Base-by-base conservation (phyloP, 495 filamentous ascomycete genomes). In the Aspergillus kassunensis region DNA sequence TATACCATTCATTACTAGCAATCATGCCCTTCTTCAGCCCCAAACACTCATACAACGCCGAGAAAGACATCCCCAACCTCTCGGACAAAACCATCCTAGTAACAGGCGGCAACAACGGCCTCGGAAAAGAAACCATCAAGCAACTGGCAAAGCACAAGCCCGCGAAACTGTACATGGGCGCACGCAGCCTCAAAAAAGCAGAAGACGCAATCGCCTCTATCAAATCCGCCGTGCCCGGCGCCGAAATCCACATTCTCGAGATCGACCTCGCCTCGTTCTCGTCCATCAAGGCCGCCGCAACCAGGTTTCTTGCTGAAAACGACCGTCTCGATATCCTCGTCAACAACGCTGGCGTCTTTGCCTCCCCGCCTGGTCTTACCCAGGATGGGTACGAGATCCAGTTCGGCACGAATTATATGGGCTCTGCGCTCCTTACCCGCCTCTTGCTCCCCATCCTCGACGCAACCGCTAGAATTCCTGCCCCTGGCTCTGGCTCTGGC, bases 281-380 rank as follows among this genome's bases (percentile, higher is more conserved):
- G 6, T 74, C 72, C 0, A 58, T 81, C 51, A 65, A 66, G 29
- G 23, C 47, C 0, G 69, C 72, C 0, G 66, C 62, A 3, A 45
- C 69, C 16, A 24, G 52, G 2, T 73, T 79, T 59, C 33, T 49
- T 1, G 42, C 57, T 6, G 40, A 66, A 12, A 56, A 63, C 1
- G 35, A 55, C 6, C 61, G 58, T 1, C 58, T 85, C 18, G 77
- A 88, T 54, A 65, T 84, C 25, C 67, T 89, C 0, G 70, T 88
- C 29, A 79, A 79, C 68, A 90, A 87, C 53, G 85, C 86, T 4
- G 85, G 84, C 4, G 77, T 89, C 50, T 84, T 87, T 79, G 79
- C 73, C 0, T 24, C 67, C 2, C 70, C 77, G 0, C 71, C 60
- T 5, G 64, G 56, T 0, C 47, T 68, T 2, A 83, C 83, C 0